Percentiles rank a stretch among this genome's conserved stretches.
Conservation (phyloP, 805 yeast species). For the Candida arabinofermentans region DNA sequence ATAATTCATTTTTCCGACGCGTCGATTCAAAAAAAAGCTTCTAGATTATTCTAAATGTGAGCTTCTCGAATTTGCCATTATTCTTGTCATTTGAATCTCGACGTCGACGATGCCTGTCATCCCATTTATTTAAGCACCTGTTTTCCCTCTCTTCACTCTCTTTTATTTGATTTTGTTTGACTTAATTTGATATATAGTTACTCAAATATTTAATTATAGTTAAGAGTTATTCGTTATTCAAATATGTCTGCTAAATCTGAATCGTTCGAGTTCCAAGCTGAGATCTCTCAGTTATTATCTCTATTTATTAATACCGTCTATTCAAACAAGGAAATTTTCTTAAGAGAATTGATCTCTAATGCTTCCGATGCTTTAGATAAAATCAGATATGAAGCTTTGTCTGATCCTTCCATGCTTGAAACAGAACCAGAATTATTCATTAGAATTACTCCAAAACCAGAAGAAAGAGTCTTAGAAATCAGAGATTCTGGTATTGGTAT, state of each 20-base stretch:
- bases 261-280: slow-evolving; percentile 98
- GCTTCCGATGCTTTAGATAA: slow-evolving; percentile 99
- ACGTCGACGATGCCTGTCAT: background rate
- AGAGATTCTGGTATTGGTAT: slow-evolving; percentile 99
- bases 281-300: slow-evolving; percentile 99
- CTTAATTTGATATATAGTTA: background rate
- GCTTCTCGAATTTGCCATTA: background rate
- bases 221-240: too few species aligned
- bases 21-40: too few species aligned
- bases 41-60: too few species aligned
- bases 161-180: background rate
- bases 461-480: slow-evolving; percentile 88
- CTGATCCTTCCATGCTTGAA: slow-evolving; percentile 89
- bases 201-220: too few species aligned
- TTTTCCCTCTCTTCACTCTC: background rate
- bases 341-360: slow-evolving; percentile 97
- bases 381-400: slow-evolving; percentile 93
- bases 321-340: slow-evolving; percentile 98
- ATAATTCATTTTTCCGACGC: too few species aligned
- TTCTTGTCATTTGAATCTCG: background rate
- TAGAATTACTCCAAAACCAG: slow-evolving; percentile 96
- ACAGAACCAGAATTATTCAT: slow-evolving; percentile 95
- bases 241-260: slow-evolving; percentile 45
- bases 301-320: slow-evolving; percentile 99
- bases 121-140: background rate